phyloP scores from a whole-genome alignment of 495 filamentous ascomycete species.

The Talaromyces borbonicus region DNA sequence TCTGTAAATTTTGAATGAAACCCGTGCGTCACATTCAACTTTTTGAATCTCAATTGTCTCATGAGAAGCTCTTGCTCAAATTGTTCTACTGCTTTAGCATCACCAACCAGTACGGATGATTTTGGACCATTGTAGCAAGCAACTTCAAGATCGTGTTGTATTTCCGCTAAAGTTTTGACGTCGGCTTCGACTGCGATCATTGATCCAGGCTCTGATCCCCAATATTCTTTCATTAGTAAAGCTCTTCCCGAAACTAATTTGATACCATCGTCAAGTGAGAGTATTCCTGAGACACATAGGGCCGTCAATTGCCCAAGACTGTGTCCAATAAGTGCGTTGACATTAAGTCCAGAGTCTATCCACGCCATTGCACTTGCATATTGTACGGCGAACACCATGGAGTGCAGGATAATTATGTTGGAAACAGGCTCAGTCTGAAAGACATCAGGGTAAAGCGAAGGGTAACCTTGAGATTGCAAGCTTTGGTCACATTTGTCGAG shows the following conservation, averaged over 20 bases:
- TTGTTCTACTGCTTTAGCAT: constrained; percentile 19
- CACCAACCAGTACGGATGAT: constrained; percentile 27
- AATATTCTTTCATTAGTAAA: constrained; percentile 20
- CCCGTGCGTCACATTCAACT: constrained; percentile 34
- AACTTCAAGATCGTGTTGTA: constrained; percentile 12
- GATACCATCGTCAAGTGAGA: constrained; percentile 28
- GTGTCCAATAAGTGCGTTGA: constrained; percentile 36
- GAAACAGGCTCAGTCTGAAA: constrained; percentile 27
- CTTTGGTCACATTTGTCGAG: constrained; percentile 21
- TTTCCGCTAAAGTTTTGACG: constrained; percentile 2
- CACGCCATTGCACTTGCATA: constrained; percentile 39
- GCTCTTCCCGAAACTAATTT: constrained; percentile 33
- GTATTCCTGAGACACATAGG: constrained; percentile 25
- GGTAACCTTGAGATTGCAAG: constrained; percentile 16
- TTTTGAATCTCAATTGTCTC: constrained; percentile 12
- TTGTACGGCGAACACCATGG: constrained; percentile 36
- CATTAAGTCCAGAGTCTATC: constrained; percentile 37
- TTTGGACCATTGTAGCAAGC: constrained; percentile 39
- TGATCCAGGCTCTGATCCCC: constrained; percentile 31
- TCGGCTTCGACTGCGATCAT: constrained; percentile 37
- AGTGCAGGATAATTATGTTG: constrained; percentile 32
- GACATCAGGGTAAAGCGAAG: constrained; percentile 33
- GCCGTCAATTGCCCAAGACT: constrained; percentile 46
- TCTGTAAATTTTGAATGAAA: constrained; percentile 41
- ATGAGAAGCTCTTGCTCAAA: constrained; percentile 8